Base-by-base conservation (phyloP, 352 stramenopile genomes). In the Globisporangium paroecandrum region DNA sequence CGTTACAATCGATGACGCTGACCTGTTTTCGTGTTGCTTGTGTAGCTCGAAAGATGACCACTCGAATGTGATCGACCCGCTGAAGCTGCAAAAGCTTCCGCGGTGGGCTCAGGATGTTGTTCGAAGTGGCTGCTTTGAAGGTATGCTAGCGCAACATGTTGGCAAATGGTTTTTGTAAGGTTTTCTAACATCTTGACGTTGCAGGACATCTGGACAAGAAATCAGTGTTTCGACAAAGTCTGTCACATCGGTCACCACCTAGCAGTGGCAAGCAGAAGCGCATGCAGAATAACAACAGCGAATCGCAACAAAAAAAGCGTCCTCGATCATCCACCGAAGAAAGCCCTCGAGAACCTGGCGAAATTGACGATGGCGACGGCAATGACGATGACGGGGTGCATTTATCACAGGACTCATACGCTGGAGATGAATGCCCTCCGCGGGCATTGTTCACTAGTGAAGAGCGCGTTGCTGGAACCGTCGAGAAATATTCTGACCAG, bases 401-500 rank as follows among this genome's bases (percentile, higher is more conserved):
- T 8, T 69, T 66, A 10, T 73, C 70, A 22, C 68, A 75, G 60
- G 66, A 69, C 20, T n/a, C 18, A 60, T 47, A 38, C 4, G 47
- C 76, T 53, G 13, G 56, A 64, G 77, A 78, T n/a, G 69, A 83
- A 18, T 71, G 56, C 25, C 62, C 73, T 12, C 57, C 79, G 5
- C 74, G 76, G 7, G 69, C 62, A 4, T 62, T 85, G 38, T 80
- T 80, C 46, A 92, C 82, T 3, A 75, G 83, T 18, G 81, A 83
- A 63, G 72, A 90, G 36, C 78, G 77, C 0, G 71, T 85, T 51
- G 75, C 83, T 1, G 82, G 83, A 24, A 85, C 66, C 25, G 72
- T 94, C 1, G 84, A 86, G 36, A 93, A 92, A 55, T 92, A 92
- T 66, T 78, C 79, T 0, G 81, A 83, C 5, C 64, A 79, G 32